A percentile compares a stretch with the other conserved stretches of the same genome.
phyloP scores from a whole-genome alignment of 2,329 filamentous ascomycete species.

The Sclerotiophoma versabilis region DNA sequence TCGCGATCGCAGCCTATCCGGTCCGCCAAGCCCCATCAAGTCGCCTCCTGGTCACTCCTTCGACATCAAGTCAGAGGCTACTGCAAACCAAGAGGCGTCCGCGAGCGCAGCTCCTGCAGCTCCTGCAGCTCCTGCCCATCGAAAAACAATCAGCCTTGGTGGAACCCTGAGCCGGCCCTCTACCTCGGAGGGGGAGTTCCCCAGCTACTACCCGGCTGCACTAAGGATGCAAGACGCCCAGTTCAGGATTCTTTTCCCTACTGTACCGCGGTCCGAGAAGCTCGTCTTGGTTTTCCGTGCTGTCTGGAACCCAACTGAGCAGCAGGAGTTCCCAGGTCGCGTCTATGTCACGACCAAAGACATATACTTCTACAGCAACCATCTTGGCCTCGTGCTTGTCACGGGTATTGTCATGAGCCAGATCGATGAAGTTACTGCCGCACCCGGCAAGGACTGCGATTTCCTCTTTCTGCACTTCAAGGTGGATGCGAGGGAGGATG shows the following conservation, averaged over 20 bases:
- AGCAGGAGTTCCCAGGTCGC: conserved; percentile 80
- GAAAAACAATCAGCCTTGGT: conserved; percentile 65
- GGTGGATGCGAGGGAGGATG: conserved; percentile 66
- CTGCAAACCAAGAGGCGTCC: conserved; percentile 16
- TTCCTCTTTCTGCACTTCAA: conserved; percentile 86
- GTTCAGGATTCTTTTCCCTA: conserved; percentile 89
- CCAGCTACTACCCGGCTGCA: conserved; percentile 78
- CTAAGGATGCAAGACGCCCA: conserved; percentile 88
- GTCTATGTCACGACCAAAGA: conserved; percentile 87
- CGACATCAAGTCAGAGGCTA: conserved; percentile 24
- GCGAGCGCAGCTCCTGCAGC: conserved; percentile 20
- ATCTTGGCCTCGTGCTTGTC: conserved; percentile 87
- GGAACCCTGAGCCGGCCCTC: conserved; percentile 28
- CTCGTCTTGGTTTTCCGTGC: conserved; percentile 91
- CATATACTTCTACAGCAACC: conserved; percentile 96
- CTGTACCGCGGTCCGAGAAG: conserved; percentile 77
- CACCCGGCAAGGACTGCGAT: conserved; percentile 89
- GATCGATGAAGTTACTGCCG: conserved; percentile 88
- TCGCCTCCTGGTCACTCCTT: conserved; percentile 28
- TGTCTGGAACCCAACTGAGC: conserved; percentile 80
- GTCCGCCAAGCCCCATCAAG: conserved; percentile 45
- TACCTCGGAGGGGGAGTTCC: conserved; percentile 61
- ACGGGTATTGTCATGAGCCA: conserved; percentile 77
- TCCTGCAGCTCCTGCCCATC: conserved; percentile 49
- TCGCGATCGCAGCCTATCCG: conserved; percentile 41